These are phyloP conservation scores for Conoideocrella luteorostrata DNA, from an alignment of 2,329 filamentous ascomycete genomes.

Conservation along the genomic window DNA sequence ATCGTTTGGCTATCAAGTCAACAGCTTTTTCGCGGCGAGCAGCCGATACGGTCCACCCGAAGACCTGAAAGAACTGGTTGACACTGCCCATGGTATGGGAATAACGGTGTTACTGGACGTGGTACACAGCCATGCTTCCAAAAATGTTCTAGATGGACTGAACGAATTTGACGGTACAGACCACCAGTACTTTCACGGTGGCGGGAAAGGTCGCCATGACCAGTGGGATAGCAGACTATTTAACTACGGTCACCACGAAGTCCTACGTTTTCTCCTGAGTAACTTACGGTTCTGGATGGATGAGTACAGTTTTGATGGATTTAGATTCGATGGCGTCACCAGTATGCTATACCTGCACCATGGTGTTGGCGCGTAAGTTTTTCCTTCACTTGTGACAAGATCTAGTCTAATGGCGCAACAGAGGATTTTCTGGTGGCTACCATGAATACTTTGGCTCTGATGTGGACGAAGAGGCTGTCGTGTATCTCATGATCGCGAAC, in stretches of 20 bases:
- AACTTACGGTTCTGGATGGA: constrained; percentile 99
- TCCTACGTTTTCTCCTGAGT: constrained; percentile 89
- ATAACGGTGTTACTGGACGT: constrained; percentile 90
- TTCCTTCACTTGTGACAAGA: not conserved
- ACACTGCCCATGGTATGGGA: constrained; percentile 87
- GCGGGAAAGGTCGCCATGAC: constrained; percentile 77
- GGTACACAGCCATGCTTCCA: constrained; percentile 95
- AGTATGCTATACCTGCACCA: constrained; percentile 97
- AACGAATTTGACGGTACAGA: constrained; percentile 96
- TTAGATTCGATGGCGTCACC: constrained; percentile 95
- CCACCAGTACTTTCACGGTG: constrained; percentile 91
- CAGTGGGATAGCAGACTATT: constrained; percentile 95
- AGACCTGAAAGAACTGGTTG: constrained; percentile 92
- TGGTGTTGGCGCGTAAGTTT: constrained; percentile 84
- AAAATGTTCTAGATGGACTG: constrained; percentile 90
- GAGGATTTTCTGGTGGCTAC: constrained; percentile 93
- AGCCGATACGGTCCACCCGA: constrained; percentile 92
- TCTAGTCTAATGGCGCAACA: constrained; percentile 26
- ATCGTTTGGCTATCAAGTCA: constrained; percentile 97
- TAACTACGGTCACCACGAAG: constrained; percentile 94
- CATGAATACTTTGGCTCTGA: constrained; percentile 91
- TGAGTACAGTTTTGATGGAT: constrained; percentile 92
- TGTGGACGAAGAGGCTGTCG: constrained; percentile 89
- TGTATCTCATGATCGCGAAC: constrained; percentile 94
- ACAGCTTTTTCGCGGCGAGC: constrained; percentile 97